These are phyloP conservation scores for Colletotrichum filicis DNA, from an alignment of 2,329 filamentous ascomycete species.

Conservation along the genomic window DNA sequence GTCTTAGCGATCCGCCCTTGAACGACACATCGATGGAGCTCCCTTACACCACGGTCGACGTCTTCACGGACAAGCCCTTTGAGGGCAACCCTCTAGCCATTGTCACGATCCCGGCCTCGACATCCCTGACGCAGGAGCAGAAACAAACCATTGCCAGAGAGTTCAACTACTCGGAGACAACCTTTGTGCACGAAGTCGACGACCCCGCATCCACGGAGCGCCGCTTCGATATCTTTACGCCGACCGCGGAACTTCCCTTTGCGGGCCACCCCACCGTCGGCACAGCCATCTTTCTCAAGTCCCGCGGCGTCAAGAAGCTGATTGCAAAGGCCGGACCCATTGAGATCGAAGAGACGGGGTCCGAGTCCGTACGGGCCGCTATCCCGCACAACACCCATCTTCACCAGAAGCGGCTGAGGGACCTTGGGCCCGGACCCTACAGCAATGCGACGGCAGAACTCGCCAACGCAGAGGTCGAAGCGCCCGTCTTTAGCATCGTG, in stretches of 20 bases:
- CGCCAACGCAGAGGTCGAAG: slow-evolving; percentile 45
- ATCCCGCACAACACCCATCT: slow-evolving; percentile 69
- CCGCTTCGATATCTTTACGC: slow-evolving; percentile 69
- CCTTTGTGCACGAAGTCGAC: slow-evolving; percentile 65
- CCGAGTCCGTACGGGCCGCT: slow-evolving; percentile 65
- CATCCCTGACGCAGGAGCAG: slow-evolving; percentile 58
- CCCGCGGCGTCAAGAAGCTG: slow-evolving; percentile 53
- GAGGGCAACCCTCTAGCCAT: slow-evolving; percentile 71
- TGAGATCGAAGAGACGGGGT: slow-evolving; percentile 47
- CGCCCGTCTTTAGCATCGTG: slow-evolving; percentile 71
- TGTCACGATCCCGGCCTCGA: slow-evolving; percentile 60
- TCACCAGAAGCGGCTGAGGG: slow-evolving; percentile 2
- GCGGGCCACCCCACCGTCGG: slow-evolving; percentile 73
- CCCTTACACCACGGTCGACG: slow-evolving; percentile 65
- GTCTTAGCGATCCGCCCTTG: neutral
- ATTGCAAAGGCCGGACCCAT: slow-evolving; percentile 69
- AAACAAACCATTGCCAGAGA: slow-evolving; percentile 71
- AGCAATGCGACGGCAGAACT: neutral
- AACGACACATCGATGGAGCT: slow-evolving; percentile 47
- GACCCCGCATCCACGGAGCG: slow-evolving; percentile 48
- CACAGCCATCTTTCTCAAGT: slow-evolving; percentile 59
- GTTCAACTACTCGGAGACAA: slow-evolving; percentile 73
- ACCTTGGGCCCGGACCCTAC: slow-evolving; percentile 16
- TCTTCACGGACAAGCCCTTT: slow-evolving; percentile 64
- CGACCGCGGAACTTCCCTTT: slow-evolving; percentile 65